phyloP scores from a whole-genome alignment of 129 eudicot species.

The Heracleum sosnowskyi region DNA sequence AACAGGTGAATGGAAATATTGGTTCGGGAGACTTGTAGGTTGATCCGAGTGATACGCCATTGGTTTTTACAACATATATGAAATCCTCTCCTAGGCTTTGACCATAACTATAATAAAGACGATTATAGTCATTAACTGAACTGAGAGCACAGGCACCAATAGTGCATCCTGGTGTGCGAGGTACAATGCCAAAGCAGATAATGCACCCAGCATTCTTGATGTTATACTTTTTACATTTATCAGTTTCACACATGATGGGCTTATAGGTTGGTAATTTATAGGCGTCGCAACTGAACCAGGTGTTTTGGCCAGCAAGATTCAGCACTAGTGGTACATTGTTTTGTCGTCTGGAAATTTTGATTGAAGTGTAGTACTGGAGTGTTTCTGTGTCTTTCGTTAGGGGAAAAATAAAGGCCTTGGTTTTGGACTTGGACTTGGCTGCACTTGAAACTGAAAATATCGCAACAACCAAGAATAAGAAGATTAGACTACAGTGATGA shows the following conservation, averaged over 20 bases:
- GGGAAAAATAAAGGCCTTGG: slow-evolving; percentile 24
- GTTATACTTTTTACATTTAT: slow-evolving; percentile 6
- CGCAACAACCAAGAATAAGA: not conserved
- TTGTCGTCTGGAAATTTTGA: slow-evolving; percentile 7
- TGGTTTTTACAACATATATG: not conserved
- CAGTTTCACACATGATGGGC: slow-evolving; percentile 18
- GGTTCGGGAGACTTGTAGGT: not conserved
- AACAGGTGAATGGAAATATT: slow-evolving; percentile 13
- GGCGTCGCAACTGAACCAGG: slow-evolving; percentile 23
- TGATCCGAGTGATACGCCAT: not conserved
- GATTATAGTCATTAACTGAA: not conserved
- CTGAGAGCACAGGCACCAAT: slow-evolving; percentile 22
- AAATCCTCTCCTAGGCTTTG: slow-evolving; percentile 19
- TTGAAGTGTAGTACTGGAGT: slow-evolving; percentile 26
- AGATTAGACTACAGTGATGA: not conserved
- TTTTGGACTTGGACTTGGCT: not conserved
- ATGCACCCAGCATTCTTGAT: slow-evolving; percentile 13
- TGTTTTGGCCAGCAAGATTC: slow-evolving; percentile 20
- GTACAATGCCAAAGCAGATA: slow-evolving; percentile 13
- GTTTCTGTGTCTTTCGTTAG: slow-evolving; percentile 21
- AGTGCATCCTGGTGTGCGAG: slow-evolving; percentile 27
- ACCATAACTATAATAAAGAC: not conserved
- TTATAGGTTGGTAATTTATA: slow-evolving; percentile 23
- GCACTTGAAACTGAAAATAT: slow-evolving; percentile 1
- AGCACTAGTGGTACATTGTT: slow-evolving; percentile 16